These are phyloP conservation scores for Grosmannia clavigera DNA, from an alignment of 2,329 filamentous ascomycete species.

Conservation along the genomic window DNA sequence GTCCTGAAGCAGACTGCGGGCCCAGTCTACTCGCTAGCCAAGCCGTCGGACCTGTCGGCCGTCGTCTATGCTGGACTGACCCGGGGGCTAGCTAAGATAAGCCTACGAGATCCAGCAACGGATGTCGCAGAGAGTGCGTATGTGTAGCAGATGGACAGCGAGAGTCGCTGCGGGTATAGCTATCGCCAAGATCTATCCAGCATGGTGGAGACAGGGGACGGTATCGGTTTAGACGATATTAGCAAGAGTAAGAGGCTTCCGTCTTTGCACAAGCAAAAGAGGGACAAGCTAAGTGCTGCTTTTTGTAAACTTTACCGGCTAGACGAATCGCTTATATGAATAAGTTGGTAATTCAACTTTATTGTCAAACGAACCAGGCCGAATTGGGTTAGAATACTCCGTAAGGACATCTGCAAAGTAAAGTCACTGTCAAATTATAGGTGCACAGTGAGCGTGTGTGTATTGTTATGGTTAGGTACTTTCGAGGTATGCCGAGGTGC, in stretches of 20 bases:
- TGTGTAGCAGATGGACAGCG: not conserved
- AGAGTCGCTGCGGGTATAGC: not conserved
- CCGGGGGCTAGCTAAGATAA: not conserved
- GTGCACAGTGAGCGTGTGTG: no score
- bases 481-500: no score
- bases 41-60: slow-evolving; percentile 1
- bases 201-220: slow-evolving; percentile 1
- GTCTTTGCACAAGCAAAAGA: slow-evolving; percentile 1
- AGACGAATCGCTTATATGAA: not conserved
- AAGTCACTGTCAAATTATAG: no score
- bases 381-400: no score
- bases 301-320: not conserved
- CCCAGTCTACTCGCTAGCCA: slow-evolving; percentile 3
- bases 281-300: not conserved
- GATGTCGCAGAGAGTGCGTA: not conserved
- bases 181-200: not conserved
- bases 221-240: not conserved
- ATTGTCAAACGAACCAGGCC: no score
- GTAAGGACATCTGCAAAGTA: no score
- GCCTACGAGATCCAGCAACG: not conserved
- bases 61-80: slow-evolving; percentile 3
- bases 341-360: no score
- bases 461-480: no score
- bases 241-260: slow-evolving; percentile 4
- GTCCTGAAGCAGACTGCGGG: not conserved